A percentile compares a stretch with the other conserved stretches of the same genome.
These are phyloP conservation scores for Penicillium cinerascens DNA, from an alignment of 495 filamentous ascomycete genomes.

Conservation along the genomic window DNA sequence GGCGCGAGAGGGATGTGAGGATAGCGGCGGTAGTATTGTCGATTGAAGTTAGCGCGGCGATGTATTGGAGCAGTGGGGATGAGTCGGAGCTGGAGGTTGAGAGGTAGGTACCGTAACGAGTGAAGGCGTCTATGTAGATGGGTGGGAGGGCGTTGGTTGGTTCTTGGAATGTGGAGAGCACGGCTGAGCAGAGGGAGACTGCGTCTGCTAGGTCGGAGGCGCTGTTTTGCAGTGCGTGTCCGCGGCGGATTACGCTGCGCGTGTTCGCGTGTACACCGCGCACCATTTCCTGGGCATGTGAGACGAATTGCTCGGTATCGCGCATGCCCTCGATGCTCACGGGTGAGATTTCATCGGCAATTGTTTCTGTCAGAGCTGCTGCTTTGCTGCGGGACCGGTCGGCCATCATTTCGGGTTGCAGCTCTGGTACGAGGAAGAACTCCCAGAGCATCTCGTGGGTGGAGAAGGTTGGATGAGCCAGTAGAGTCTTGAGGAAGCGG, in stretches of 20 bases:
- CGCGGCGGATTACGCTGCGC: slow-evolving; percentile 66
- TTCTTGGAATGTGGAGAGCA: slow-evolving; percentile 46
- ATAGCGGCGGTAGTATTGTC: slow-evolving; percentile 78
- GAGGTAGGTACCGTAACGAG: slow-evolving; percentile 64
- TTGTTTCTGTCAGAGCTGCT: slow-evolving; percentile 71
- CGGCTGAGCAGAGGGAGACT: slow-evolving; percentile 53
- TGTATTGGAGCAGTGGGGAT: slow-evolving; percentile 66
- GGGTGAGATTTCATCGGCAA: slow-evolving; percentile 82
- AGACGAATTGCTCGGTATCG: slow-evolving; percentile 92
- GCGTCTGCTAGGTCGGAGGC: slow-evolving; percentile 66
- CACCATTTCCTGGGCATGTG: slow-evolving; percentile 83
- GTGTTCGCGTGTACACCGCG: slow-evolving; percentile 78
- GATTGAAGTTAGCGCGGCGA: slow-evolving; percentile 69
- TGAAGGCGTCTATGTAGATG: slow-evolving; percentile 65
- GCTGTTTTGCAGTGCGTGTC: slow-evolving; percentile 34
- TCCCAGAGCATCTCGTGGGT: slow-evolving; percentile 99
- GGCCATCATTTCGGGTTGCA: slow-evolving; percentile 85
- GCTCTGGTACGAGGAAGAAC: slow-evolving; percentile 95
- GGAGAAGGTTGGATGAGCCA: slow-evolving; percentile 88
- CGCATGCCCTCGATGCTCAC: slow-evolving; percentile 66
- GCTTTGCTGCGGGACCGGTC: slow-evolving; percentile 85
- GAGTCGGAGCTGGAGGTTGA: slow-evolving; percentile 65
- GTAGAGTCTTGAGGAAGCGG: slow-evolving; percentile 77
- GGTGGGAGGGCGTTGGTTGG: slow-evolving; percentile 55
- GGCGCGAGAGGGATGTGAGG: slow-evolving; percentile 75